Evolutionary conservation across 495 filamentous ascomycete genomes (phyloP), one percentile per base, ranked within the genome.

Genomic region (Symbiotaphrina buchneri): DNA sequence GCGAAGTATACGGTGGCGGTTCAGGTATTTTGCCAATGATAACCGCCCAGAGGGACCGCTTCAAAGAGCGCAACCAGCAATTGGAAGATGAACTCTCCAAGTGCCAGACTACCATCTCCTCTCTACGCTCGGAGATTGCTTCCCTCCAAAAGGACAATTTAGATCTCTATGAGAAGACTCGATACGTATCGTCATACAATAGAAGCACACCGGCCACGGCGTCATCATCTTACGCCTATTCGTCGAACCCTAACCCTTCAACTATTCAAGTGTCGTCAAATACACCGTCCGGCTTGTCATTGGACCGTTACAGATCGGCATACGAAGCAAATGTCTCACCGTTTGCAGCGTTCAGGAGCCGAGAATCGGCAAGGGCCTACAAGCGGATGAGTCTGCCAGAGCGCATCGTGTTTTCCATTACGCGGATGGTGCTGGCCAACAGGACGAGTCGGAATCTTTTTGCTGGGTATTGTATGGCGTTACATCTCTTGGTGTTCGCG

Each of bases 21-120:
- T 80, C 78, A 2, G 83, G 83, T 13, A 91, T 99, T 36, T 58
- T 99, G 17, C 87, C 90, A 17, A 99, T 99, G 87, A 74, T 99
- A 34, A 90, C 87, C 28, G 87, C 87, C 13, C 87, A 99, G 49
- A 73, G 87, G 37, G 87, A 99, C 51, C 78, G 87, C 25, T 99
- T 99, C 65, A 95, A 93, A 60, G 80, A 91, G 59, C 74, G 82
- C 40, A 95, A 91, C 37, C 52, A 71, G 1, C 79, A 95, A 45
- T 67, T 99, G 26, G 90, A 95, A 48, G 68, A 79, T 28, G 84
- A 95, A 42, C 60, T 95, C 13, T 79, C 79, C 5, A 82, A 87
- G 35, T 56, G 62, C 31, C 79, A 95, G 45, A 65, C 59, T 23
- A 74, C 68, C 0, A 73, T 95, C 17, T 83, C 85, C 15, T 74